Conservation (phyloP, 2,329 filamentous ascomycete genomes). For the Paecilomyces fulvus region DNA sequence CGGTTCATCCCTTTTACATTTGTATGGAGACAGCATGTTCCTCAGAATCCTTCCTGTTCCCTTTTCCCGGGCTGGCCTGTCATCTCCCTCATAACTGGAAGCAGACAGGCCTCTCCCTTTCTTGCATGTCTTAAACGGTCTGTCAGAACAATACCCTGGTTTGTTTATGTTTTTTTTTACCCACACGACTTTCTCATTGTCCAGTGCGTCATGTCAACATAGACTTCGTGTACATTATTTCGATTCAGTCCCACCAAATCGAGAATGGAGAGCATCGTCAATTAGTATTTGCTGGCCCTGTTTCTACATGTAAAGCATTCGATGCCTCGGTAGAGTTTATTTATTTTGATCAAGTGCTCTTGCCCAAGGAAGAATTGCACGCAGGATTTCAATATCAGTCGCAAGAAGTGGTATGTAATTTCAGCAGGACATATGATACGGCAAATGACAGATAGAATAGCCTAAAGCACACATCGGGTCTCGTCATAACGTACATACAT, state of each 20-base stretch:
- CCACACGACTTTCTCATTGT: not conserved
- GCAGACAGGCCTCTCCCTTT: not conserved
- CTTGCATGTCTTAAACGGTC: not conserved
- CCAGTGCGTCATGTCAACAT: slow-evolving; percentile 2
- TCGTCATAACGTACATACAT: not conserved
- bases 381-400: too few species aligned
- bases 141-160: not conserved
- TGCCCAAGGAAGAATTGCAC: not conserved
- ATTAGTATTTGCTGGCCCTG: not conserved
- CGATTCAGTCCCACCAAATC: not conserved
- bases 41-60: not conserved
- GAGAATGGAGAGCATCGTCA: not conserved
- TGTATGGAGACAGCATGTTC: not conserved
- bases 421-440: not conserved
- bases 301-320: not conserved
- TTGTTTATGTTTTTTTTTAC: not conserved
- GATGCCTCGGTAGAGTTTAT: not conserved
- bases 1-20: not conserved
- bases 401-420: not conserved
- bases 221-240: not conserved
- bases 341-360: not conserved
- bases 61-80: not conserved
- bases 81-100: not conserved
- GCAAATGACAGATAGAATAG: not conserved
- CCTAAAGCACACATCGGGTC: not conserved